Base-by-base conservation (phyloP, 495 filamentous ascomycete genomes). In the Penicillium paxilli region DNA sequence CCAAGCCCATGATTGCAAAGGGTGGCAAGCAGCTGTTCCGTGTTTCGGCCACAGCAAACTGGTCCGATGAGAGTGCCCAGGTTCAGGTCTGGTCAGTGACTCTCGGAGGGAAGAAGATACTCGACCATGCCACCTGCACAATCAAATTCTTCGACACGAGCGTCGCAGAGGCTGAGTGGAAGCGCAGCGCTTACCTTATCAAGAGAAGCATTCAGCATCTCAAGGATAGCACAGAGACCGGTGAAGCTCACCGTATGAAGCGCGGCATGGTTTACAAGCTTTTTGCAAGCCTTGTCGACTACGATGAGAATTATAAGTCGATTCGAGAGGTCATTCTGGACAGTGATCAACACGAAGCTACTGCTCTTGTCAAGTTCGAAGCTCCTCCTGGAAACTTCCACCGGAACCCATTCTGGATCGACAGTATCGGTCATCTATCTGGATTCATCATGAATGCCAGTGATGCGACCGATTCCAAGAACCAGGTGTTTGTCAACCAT, bases 381-480 rank as follows among this genome's bases (percentile, higher is more conserved):
- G 70, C 80, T 14, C 72, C 80, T 11, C 79, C 82, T 49, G 89
- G 84, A 41, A 83, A 77, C 50, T 91, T 83, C 70, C 73, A 80
- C 51, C 83, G 83, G 50, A 81, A 82, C 47, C 88, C 88, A 2
- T 87, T 86, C 68, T 89, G 85, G 79, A 88, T 90, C 41, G 89
- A 91, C 64, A 87, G 83, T 40, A 67, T 75, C 42, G 70, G 67
- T n/a, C 73, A 77, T 59, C 76, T 88, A 25, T 85, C 87, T 9
- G 90, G 90, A 16, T 92, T 94, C 68, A 85, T 87, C 55, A 85
- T 91, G 72, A 92, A 92, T 62, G 88, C 82, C 12, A 91, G 84
- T 50, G 88, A 90, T 61, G 80, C 79, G 20, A 80, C 85, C 3
- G 85, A 92, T 57, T 86, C 84, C 0, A 82, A 83, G 52, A 83